A percentile compares a stretch with the other conserved stretches of the same genome.
phyloP scores from a whole-genome alignment of 1,284 basidiomycete species.

The Ustilago loliicola region DNA sequence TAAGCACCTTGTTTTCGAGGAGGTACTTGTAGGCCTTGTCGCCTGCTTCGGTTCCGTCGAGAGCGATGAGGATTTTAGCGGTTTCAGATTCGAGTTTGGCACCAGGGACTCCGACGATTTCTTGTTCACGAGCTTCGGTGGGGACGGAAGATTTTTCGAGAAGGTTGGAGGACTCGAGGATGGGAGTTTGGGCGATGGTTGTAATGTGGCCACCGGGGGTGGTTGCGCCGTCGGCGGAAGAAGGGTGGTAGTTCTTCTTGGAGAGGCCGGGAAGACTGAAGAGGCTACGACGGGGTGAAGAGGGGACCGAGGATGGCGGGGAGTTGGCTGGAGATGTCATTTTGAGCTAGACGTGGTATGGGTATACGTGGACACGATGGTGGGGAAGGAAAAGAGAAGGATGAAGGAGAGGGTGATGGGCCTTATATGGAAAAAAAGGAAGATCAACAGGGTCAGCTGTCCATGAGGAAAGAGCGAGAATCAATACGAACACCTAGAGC shows the following conservation, averaged over 20 bases:
- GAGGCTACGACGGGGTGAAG: slow-evolving; percentile 38
- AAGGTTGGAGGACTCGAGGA: slow-evolving; percentile 65
- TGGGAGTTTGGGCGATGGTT: slow-evolving; percentile 65
- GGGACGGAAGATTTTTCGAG: slow-evolving; percentile 62
- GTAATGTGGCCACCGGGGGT: slow-evolving; percentile 45
- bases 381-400: not conserved
- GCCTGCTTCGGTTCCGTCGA: slow-evolving; percentile 67
- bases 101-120: slow-evolving; percentile 63
- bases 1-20: slow-evolving; percentile 55
- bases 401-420: not conserved
- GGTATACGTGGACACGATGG: not conserved
- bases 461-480: not conserved
- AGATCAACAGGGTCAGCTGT: not conserved
- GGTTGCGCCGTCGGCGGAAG: slow-evolving; percentile 32
- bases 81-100: slow-evolving; percentile 39
- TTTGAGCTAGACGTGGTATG: not conserved
- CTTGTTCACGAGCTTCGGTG: slow-evolving; percentile 64
- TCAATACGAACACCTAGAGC: not conserved
- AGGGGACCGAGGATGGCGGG: slow-evolving; percentile 45
- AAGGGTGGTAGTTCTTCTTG: slow-evolving; percentile 24
- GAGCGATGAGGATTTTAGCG: slow-evolving; percentile 63
- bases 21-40: slow-evolving; percentile 66
- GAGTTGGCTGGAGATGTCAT: slow-evolving; percentile 49
- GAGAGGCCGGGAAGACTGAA: slow-evolving; percentile 35
- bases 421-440: slow-evolving; percentile 4